Conservation (phyloP, 2,329 filamentous ascomycete species). For the Amauroascus niger region DNA sequence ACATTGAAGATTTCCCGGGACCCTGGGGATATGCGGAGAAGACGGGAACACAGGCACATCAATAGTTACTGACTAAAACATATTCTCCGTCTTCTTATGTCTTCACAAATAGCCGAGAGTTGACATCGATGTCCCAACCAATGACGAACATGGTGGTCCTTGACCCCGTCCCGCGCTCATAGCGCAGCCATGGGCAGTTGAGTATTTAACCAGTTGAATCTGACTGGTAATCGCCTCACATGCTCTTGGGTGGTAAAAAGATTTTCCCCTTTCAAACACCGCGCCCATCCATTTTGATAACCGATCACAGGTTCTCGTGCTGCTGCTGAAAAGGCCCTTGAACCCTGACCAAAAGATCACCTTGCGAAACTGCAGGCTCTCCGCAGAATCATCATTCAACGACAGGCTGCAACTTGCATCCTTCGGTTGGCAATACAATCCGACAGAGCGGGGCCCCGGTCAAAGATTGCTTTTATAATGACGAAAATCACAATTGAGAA, state of each 20-base stretch:
- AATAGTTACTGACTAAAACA: too few relatives aligned
- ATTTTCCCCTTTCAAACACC: neutral
- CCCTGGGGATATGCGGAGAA: constrained; percentile 7
- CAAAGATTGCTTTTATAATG: too few relatives aligned
- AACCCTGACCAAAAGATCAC: neutral
- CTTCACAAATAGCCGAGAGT: too few relatives aligned
- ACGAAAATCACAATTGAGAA: constrained; percentile 2
- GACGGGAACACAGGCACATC: neutral
- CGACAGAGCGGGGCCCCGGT: neutral
- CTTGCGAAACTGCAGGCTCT: neutral
- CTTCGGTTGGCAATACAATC: neutral
- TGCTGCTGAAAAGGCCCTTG: neutral
- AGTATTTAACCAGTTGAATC: neutral
- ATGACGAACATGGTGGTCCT: too few relatives aligned
- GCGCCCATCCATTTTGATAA: constrained; percentile 3
- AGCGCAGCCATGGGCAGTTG: neutral
- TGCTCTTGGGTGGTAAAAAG: neutral
- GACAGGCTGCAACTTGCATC: neutral
- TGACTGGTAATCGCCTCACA: neutral
- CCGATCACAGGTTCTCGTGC: neutral
- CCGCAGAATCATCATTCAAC: neutral
- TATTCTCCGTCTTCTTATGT: too few relatives aligned
- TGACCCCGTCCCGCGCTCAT: too few relatives aligned
- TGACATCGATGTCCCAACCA: too few relatives aligned
- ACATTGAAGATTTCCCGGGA: constrained; percentile 3